Evolutionary conservation across 176 grass and related monocot genomes (phyloP).

Genomic region (Oryza glumipatula): DNA sequence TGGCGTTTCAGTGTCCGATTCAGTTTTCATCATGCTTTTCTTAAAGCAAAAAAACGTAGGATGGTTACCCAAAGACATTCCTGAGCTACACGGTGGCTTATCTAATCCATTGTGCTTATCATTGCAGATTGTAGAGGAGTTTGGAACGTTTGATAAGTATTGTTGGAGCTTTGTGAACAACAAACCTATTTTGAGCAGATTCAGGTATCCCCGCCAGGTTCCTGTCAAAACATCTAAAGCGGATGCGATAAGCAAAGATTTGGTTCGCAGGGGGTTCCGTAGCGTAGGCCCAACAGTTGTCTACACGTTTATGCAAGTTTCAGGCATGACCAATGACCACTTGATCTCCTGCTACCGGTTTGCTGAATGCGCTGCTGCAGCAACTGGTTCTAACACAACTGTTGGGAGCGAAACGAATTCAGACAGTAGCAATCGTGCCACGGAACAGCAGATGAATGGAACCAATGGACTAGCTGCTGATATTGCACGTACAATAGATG

Average conservation of each 20-base stretch:
- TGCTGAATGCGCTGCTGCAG: constrained; percentile 50
- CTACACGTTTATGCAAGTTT: constrained; percentile 95
- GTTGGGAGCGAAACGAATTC: constrained; percentile 40
- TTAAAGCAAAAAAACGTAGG: background rate
- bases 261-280: constrained; percentile 84
- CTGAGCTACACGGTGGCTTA: background rate
- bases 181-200: constrained; percentile 81
- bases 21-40: constrained; percentile 1
- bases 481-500: constrained; percentile 52
- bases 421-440: constrained; percentile 12
- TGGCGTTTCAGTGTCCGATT: background rate
- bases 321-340: constrained; percentile 93
- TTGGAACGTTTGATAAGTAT: constrained; percentile 91
- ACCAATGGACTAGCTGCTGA: constrained; percentile 47
- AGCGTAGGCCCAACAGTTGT: constrained; percentile 85
- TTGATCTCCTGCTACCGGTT: constrained; percentile 84
- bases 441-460: constrained; percentile 48
- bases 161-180: constrained; percentile 92
- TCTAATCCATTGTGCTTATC: constrained; percentile 7
- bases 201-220: constrained; percentile 86
- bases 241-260: constrained; percentile 93
- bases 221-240: constrained; percentile 88
- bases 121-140: constrained; percentile 71
- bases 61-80: background rate
- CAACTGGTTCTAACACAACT: constrained; percentile 29